A percentile compares a stretch with the other conserved stretches of the same genome.
phyloP scores from a whole-genome alignment of 1,284 basidiomycete species.

The Rhodotorula sp. region DNA sequence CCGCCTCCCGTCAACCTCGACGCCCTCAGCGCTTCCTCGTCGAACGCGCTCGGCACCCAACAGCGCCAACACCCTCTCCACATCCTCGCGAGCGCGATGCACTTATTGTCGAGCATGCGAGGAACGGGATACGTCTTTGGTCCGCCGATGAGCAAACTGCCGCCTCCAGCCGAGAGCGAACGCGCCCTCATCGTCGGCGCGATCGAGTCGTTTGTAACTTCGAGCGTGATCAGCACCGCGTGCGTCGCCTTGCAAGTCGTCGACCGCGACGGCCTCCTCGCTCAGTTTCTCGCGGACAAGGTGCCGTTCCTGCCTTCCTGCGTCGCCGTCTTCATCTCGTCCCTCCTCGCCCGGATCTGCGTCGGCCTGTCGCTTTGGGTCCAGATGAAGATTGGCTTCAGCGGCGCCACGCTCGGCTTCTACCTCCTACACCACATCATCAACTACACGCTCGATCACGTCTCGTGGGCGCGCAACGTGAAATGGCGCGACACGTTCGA shows the following conservation, averaged over 20 bases:
- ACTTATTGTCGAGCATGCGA: conserved; percentile 25
- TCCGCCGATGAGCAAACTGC: neutral
- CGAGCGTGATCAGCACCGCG: conserved; percentile 10
- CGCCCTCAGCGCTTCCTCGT: neutral
- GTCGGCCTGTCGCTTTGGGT: conserved; percentile 25
- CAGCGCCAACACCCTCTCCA: conserved; percentile 12
- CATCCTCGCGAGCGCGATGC: conserved; percentile 20
- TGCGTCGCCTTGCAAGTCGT: conserved; percentile 19
- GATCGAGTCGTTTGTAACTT: neutral
- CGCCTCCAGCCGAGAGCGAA: neutral
- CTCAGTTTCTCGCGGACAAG: neutral
- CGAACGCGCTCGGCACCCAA: neutral
- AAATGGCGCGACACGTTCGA: conserved; percentile 22
- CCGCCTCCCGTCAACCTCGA: neutral
- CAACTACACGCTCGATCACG: conserved; percentile 10
- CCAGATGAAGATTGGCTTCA: conserved; percentile 35
- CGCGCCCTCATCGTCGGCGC: conserved; percentile 3
- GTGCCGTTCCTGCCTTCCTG: neutral
- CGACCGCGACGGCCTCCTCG: conserved; percentile 23
- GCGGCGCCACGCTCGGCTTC: conserved; percentile 12
- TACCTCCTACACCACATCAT: neutral
- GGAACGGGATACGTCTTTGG: conserved; percentile 28
- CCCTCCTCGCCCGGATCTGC: conserved; percentile 16
- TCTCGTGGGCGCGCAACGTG: neutral
- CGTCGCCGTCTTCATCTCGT: neutral